Percentiles rank a stretch among this genome's conserved stretches.
Evolutionary conservation across 257 asterid genomes (phyloP).

Genomic region (Ballota nigra): DNA sequence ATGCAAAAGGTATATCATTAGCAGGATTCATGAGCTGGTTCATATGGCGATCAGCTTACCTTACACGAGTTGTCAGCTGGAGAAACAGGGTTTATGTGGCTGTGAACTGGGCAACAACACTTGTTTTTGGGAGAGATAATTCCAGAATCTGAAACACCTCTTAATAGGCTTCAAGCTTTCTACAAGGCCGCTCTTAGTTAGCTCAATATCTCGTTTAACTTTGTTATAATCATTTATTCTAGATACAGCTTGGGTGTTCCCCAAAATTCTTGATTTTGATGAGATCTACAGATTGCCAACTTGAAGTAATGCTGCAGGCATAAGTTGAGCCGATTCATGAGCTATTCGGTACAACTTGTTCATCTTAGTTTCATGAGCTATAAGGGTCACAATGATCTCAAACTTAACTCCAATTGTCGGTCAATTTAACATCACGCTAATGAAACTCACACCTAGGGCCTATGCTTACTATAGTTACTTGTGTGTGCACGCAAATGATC

Average conservation of each 20-base stretch:
- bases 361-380: no score
- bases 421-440: no score
- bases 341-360: no score
- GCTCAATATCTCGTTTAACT: not conserved
- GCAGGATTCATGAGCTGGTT: conserved; percentile 84
- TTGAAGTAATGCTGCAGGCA: no score
- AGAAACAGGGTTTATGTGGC: conserved; percentile 88
- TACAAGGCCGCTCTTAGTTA: not conserved
- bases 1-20: conserved; percentile 54
- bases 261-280: not conserved
- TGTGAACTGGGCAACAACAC: conserved; percentile 84
- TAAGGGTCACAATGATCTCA: no score
- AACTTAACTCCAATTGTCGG: no score
- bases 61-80: conserved; percentile 85
- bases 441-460: no score
- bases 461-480: no score
- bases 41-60: conserved; percentile 87
- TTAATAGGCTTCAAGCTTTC: not conserved
- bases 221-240: not conserved
- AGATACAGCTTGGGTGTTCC: not conserved
- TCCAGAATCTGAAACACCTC: conserved; percentile 43
- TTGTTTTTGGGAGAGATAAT: conserved; percentile 82
- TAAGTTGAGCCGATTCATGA: not conserved
- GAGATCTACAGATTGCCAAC: no score
- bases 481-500: no score